phyloP scores from a whole-genome alignment of 257 asterid species.

The Forsythia viridissima region DNA sequence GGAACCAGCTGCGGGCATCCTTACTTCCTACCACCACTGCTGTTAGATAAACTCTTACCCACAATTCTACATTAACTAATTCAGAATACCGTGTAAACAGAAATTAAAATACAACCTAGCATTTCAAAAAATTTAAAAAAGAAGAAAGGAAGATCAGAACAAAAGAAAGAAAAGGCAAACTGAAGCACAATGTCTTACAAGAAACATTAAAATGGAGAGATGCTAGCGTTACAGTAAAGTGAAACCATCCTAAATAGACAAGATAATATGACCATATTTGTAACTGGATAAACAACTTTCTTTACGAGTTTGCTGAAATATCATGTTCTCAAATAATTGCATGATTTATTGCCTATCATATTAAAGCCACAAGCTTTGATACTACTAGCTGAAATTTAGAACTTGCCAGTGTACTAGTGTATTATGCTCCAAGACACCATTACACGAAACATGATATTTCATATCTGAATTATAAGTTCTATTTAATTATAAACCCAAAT shows the following conservation, averaged over 20 bases:
- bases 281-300: background rate
- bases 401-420: background rate
- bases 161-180: background rate
- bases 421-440: background rate
- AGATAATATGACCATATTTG: background rate
- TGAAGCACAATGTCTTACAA: conserved; percentile 3
- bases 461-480: background rate
- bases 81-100: conserved; percentile 10
- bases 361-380: background rate
- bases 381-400: background rate
- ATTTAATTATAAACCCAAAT: background rate
- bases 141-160: background rate
- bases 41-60: conserved; percentile 30
- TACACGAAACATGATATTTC: background rate
- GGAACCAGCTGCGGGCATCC: conserved; percentile 95
- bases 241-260: background rate
- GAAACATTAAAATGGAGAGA: background rate
- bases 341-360: background rate
- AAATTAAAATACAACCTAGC: background rate
- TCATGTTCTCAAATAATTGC: background rate
- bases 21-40: conserved; percentile 65
- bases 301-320: background rate
- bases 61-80: conserved; percentile 16
- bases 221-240: background rate
- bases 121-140: conserved; percentile 7